These are phyloP conservation scores for Alternaria arbusti DNA, from an alignment of 2,329 filamentous ascomycete species.

Conservation along the genomic window DNA sequence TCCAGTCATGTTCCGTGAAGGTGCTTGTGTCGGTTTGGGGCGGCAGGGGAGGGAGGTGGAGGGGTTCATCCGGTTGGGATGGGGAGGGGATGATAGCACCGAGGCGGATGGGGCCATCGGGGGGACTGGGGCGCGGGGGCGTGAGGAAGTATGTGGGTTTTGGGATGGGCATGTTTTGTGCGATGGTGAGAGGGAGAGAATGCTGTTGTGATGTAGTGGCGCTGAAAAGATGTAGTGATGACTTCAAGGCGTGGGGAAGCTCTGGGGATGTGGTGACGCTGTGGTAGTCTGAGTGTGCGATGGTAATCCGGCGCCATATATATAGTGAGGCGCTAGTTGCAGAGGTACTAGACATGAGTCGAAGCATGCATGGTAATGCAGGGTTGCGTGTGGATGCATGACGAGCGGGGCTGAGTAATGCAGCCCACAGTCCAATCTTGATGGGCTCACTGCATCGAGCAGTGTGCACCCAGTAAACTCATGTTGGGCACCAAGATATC, in stretches of 20 bases:
- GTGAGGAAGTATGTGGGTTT: not conserved
- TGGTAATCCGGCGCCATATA: not conserved
- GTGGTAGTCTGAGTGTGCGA: too few species aligned
- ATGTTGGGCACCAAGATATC: too few species aligned
- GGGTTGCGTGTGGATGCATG: not conserved
- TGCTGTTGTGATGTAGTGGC: not conserved
- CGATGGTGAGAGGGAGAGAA: too few species aligned
- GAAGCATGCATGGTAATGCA: not conserved
- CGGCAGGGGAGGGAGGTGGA: not conserved
- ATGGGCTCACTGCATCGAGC: not conserved
- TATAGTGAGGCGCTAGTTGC: not conserved
- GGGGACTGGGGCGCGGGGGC: not conserved
- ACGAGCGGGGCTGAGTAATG: not conserved
- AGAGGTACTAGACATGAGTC: not conserved
- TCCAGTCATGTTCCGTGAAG: not conserved
- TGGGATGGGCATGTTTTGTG: not conserved
- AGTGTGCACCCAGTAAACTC: too few species aligned
- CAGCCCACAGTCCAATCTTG: not conserved
- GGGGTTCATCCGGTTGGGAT: constrained; percentile 10
- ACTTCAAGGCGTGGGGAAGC: not conserved
- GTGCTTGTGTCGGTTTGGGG: not conserved
- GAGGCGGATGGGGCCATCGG: constrained; percentile 10
- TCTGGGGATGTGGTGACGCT: not conserved
- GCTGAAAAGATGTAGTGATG: not conserved
- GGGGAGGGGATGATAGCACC: constrained; percentile 13